Conservation (phyloP, 164 flowering plant species). For the Euptelea pleiosperma region DNA sequence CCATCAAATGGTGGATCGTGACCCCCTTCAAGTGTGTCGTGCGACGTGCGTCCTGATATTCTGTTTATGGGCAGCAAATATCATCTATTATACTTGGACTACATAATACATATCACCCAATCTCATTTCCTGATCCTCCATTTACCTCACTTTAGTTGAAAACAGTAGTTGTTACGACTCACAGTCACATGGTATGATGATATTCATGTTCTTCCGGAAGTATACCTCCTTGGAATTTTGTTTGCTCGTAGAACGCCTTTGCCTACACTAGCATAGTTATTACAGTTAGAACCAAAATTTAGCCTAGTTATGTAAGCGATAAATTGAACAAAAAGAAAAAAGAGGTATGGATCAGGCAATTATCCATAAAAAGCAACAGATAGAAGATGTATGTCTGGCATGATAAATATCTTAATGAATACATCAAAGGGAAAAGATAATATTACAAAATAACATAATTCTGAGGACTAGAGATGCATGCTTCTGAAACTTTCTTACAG, state of each 20-base stretch:
- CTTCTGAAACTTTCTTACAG: too few species aligned
- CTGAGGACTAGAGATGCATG: too few species aligned
- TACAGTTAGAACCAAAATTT: slow-evolving; percentile 10
- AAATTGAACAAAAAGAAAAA: not conserved
- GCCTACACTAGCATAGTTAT: slow-evolving; percentile 48
- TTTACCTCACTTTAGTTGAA: not conserved
- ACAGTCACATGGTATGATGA: not conserved
- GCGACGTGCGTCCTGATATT: not conserved
- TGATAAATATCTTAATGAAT: not conserved
- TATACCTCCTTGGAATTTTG: slow-evolving; percentile 89
- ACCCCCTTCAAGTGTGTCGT: too few species aligned
- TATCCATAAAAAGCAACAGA: not conserved
- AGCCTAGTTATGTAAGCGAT: not conserved
- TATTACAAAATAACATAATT: too few species aligned
- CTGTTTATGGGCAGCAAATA: too few species aligned
- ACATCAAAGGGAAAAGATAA: too few species aligned
- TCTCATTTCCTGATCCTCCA: not conserved
- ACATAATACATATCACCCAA: too few species aligned
- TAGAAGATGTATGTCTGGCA: not conserved
- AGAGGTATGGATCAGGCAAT: not conserved
- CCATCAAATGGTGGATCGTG: not conserved
- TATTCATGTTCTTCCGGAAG: slow-evolving; percentile 4
- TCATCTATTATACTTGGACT: too few species aligned
- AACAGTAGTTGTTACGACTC: not conserved
- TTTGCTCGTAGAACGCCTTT: slow-evolving; percentile 65